A percentile compares a stretch with the other conserved stretches of the same genome.
These are phyloP conservation scores for Aspergillus carlsbadensis DNA, from an alignment of 495 filamentous ascomycete genomes.

Conservation along the genomic window DNA sequence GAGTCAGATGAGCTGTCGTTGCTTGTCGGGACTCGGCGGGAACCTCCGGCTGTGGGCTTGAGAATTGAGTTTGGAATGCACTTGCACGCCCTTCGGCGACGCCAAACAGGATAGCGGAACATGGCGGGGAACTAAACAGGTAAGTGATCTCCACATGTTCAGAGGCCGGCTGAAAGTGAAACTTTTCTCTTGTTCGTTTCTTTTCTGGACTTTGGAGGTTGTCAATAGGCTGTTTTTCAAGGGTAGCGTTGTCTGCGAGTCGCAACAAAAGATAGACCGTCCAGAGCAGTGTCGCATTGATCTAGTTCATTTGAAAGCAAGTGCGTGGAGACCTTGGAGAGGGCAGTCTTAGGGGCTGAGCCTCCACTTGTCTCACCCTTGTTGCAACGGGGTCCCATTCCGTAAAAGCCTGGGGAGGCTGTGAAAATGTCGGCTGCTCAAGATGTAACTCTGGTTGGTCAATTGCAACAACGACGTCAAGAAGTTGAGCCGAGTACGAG, in stretches of 20 bases:
- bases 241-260: background rate
- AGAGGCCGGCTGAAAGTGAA: background rate
- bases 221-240: too few species aligned
- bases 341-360: conserved; percentile 8
- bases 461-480: conserved; percentile 4
- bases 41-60: conserved; percentile 1
- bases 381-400: background rate
- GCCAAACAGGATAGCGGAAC: conserved; percentile 20
- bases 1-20: conserved; percentile 9
- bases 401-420: conserved; percentile 4
- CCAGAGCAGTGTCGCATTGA: background rate
- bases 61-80: conserved; percentile 21
- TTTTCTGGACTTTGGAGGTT: too few species aligned
- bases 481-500: conserved; percentile 8
- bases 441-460: conserved; percentile 8
- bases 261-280: too few species aligned
- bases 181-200: background rate
- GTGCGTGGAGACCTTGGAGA: background rate
- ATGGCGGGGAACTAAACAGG: conserved; percentile 15
- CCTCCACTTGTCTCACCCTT: conserved; percentile 6
- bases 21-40: conserved; percentile 7
- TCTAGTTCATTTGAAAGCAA: too few species aligned
- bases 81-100: conserved; percentile 36
- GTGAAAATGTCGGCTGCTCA: background rate
- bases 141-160: conserved; percentile 14